A percentile compares a stretch with the other conserved stretches of the same genome.
Evolutionary conservation across 2,329 filamentous ascomycete species (phyloP).

Genomic region (Colletotrichum viniferum): DNA sequence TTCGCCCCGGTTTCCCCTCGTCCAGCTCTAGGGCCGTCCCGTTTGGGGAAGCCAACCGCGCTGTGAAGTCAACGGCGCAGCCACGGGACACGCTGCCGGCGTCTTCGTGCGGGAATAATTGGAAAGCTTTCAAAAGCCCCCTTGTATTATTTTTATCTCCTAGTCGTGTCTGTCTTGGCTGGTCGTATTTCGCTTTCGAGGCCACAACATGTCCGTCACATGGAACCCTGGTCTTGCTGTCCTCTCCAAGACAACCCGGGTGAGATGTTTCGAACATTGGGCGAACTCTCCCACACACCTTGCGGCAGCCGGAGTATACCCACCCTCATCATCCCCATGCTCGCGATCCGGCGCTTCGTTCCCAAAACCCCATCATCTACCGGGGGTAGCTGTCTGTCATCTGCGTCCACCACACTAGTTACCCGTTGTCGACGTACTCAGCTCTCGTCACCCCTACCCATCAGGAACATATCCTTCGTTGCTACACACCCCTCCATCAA

Average conservation of each 20-base stretch:
- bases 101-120: not conserved
- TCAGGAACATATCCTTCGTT: not conserved
- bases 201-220: not conserved
- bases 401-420: not conserved
- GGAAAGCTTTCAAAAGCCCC: not conserved
- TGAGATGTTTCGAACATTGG: not conserved
- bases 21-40: not conserved
- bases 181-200: slow-evolving; percentile 18
- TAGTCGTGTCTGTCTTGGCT: not conserved
- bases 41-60: not conserved
- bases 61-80: not conserved
- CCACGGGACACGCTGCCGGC: not conserved
- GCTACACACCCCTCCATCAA: not conserved
- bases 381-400: not conserved
- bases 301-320: not conserved
- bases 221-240: not conserved
- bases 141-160: not conserved
- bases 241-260: not conserved
- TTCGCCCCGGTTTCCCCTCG: not conserved
- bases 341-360: slow-evolving; percentile 1
- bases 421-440: not conserved
- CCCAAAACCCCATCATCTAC: not conserved
- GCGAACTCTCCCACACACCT: not conserved
- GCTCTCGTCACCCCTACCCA: not conserved
- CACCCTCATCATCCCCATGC: not conserved